Percentiles rank a stretch among this genome's conserved stretches.
Conservation (phyloP, 306 rosid species). For the Malus orientalis region DNA sequence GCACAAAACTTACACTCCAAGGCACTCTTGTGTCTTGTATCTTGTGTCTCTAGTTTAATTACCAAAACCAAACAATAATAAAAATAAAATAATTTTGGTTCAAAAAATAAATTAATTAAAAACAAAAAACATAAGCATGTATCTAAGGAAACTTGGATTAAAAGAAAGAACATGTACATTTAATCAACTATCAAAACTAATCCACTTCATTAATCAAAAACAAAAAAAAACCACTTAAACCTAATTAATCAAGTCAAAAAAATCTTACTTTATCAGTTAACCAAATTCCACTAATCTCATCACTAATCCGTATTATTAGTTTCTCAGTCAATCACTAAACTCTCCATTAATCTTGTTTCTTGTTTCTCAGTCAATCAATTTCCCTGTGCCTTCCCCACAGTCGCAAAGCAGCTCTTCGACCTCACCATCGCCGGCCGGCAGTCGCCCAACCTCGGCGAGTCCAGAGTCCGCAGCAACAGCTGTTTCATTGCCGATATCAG, state of each 20-base stretch:
- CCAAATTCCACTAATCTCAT: neutral
- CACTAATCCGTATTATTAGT: neutral
- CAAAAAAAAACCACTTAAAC: neutral
- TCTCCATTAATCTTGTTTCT: neutral
- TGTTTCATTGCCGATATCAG: slow-evolving; percentile 59
- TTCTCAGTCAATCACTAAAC: neutral
- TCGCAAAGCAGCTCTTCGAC: slow-evolving; percentile 40
- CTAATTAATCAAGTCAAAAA: neutral
- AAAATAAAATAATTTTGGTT: neutral
- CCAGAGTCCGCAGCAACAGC: slow-evolving; percentile 47
- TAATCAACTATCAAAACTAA: neutral
- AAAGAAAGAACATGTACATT: neutral
- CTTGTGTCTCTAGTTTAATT: neutral
- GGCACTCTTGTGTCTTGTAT: neutral
- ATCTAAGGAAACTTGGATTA: neutral
- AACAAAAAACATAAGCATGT: neutral
- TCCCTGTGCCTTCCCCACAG: slow-evolving; percentile 11
- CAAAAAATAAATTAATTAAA: neutral
- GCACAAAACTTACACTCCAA: neutral
- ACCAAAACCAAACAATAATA: neutral
- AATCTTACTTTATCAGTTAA: neutral
- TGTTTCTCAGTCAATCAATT: neutral
- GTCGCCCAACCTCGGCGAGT: slow-evolving; percentile 19
- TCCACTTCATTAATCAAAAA: neutral
- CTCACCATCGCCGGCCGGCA: slow-evolving; percentile 20